These are phyloP conservation scores for Trypethelium eluteriae DNA, from an alignment of 495 filamentous ascomycete species.

Conservation along the genomic window DNA sequence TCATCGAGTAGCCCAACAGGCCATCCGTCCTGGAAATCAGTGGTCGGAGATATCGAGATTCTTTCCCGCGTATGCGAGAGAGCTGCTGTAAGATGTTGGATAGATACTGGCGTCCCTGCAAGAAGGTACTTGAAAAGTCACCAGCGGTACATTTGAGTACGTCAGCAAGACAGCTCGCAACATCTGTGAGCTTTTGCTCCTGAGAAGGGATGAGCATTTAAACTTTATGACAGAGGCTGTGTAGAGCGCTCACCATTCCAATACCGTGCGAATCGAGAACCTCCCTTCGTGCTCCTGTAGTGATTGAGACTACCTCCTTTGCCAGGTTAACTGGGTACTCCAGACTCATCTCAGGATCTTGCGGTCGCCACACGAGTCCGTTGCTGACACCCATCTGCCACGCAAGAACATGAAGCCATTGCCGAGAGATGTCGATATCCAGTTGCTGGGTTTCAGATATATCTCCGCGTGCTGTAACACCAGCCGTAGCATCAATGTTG, in stretches of 20 bases:
- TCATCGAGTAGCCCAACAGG: constrained; percentile 20
- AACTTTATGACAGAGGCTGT: not conserved
- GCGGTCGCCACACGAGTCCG: constrained; percentile 26
- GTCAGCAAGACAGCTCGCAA: constrained; percentile 28
- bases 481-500: constrained; percentile 22
- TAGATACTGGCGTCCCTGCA: constrained; percentile 27
- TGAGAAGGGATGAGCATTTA: constrained; percentile 1
- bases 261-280: constrained; percentile 29
- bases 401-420: constrained; percentile 30
- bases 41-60: constrained; percentile 24
- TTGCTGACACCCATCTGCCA: constrained; percentile 31
- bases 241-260: constrained; percentile 22
- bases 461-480: constrained; percentile 16
- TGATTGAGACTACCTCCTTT: constrained; percentile 27
- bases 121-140: constrained; percentile 19
- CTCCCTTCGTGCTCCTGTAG: constrained; percentile 14
- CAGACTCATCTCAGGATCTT: constrained; percentile 24
- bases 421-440: constrained; percentile 24
- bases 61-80: constrained; percentile 27
- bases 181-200: constrained; percentile 30
- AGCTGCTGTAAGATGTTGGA: constrained; percentile 23
- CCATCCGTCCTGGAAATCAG: constrained; percentile 21
- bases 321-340: constrained; percentile 28
- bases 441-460: constrained; percentile 29
- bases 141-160: constrained; percentile 27